Conservation (phyloP, 805 yeast species). For the Metschnikowia lachancei region DNA sequence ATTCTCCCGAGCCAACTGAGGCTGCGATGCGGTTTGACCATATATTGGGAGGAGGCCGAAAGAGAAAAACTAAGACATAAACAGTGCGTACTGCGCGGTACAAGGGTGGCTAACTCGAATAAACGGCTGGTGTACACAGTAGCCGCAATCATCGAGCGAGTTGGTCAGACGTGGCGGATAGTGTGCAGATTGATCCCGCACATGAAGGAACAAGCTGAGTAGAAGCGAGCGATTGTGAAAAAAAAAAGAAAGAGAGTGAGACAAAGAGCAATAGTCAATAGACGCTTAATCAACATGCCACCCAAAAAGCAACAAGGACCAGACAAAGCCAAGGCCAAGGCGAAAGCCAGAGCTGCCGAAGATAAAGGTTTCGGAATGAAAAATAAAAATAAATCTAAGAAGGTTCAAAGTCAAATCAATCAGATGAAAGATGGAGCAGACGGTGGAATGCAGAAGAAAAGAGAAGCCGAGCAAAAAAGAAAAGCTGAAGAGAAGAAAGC, state of each 20-base stretch:
- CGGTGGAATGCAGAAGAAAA: constrained; percentile 56
- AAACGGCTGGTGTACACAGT: not conserved
- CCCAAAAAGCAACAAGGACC: constrained; percentile 64
- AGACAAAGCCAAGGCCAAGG: constrained; percentile 65
- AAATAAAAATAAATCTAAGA: constrained; percentile 91
- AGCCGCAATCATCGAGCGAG: constrained; percentile 1
- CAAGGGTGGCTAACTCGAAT: not conserved
- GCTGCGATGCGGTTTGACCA: constrained; percentile 16
- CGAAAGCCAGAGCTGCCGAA: constrained; percentile 60
- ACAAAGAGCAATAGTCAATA: constrained; percentile 6
- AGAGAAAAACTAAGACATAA: constrained; percentile 10
- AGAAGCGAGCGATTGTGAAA: constrained; percentile 13
- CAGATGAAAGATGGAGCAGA: constrained; percentile 44
- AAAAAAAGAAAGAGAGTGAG: constrained; percentile 5
- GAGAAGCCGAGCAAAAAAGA: constrained; percentile 70
- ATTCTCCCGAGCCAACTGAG: constrained; percentile 14
- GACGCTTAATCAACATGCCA: constrained; percentile 49
- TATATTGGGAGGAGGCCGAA: constrained; percentile 17
- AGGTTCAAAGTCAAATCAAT: constrained; percentile 63
- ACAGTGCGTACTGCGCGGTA: not conserved
- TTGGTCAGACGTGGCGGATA: not conserved
- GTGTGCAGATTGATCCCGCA: constrained; percentile 12
- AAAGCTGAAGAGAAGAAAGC: constrained; percentile 81
- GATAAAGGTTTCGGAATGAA: constrained; percentile 94
- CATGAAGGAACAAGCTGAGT: constrained; percentile 10